Conservation (phyloP, 768 basidiomycete genomes). For the Melanogaster broomeanus region DNA sequence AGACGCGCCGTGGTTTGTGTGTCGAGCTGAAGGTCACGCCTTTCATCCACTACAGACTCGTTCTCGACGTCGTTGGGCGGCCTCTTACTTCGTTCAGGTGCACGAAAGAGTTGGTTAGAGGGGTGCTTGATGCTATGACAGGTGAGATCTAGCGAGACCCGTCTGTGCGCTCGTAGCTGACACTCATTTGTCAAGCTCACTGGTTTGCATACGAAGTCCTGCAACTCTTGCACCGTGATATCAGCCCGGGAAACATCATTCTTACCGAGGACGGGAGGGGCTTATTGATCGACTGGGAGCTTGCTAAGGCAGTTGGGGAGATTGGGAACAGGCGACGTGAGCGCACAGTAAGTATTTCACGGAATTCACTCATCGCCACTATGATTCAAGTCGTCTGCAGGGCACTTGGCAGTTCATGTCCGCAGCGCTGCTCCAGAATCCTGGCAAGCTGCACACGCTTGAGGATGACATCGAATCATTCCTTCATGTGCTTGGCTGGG, state of each 20-base stretch:
- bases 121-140: neutral
- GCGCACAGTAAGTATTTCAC: too few species aligned
- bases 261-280: too few species aligned
- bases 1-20: neutral
- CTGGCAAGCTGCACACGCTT: too few species aligned
- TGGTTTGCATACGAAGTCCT: conserved; percentile 16
- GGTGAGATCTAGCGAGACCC: neutral
- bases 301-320: neutral
- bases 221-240: too few species aligned
- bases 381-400: too few species aligned
- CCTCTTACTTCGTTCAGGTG: neutral
- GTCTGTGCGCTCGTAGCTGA: neutral
- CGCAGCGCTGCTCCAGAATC: too few species aligned
- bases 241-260: too few species aligned
- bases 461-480: too few species aligned
- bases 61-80: neutral
- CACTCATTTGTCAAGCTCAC: conserved; percentile 11
- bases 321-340: neutral
- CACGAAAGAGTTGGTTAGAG: neutral
- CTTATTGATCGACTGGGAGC: too few species aligned
- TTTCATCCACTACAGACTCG: neutral
- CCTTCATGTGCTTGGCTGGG: conserved; percentile 12
- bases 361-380: too few species aligned
- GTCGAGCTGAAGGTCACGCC: neutral
- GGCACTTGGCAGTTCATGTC: too few species aligned